A percentile compares a stretch with the other conserved stretches of the same genome.
phyloP scores from a whole-genome alignment of 306 rosid genomes.

The Lablab purpureus region DNA sequence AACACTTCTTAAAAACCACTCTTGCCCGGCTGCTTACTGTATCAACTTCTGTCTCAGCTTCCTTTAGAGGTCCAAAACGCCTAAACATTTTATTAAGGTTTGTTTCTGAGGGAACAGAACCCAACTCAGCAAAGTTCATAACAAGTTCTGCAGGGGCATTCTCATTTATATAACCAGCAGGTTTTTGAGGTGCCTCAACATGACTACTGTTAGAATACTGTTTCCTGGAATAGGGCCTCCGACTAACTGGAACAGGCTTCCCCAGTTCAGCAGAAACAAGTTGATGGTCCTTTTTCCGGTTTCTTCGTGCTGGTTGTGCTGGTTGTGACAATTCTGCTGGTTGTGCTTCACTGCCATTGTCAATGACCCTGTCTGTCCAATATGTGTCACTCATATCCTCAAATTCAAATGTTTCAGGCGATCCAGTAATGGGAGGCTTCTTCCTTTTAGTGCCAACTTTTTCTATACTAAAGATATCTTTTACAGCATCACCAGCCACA shows the following conservation, averaged over 20 bases:
- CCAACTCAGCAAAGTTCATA: conserved; percentile 89
- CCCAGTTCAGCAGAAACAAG: conserved; percentile 56
- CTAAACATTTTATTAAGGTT: conserved; percentile 83
- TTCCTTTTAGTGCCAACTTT: conserved; percentile 72
- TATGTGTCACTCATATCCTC: conserved; percentile 96
- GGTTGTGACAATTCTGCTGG: conserved; percentile 57
- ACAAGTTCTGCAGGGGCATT: conserved; percentile 87
- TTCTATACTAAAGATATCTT: conserved; percentile 49
- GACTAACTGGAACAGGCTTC: conserved; percentile 67
- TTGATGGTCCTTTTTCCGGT: conserved; percentile 64
- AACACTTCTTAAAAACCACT: conserved; percentile 81
- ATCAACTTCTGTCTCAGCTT: conserved; percentile 93
- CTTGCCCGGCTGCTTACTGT: conserved; percentile 88
- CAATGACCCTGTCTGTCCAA: conserved; percentile 94
- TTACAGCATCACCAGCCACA: conserved; percentile 52
- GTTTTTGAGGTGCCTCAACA: conserved; percentile 61
- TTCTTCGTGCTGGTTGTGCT: conserved; percentile 61
- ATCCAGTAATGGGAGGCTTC: conserved; percentile 49
- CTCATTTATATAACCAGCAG: conserved; percentile 72
- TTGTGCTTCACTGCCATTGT: conserved; percentile 85
- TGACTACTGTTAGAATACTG: conserved; percentile 54
- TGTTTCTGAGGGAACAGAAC: conserved; percentile 80
- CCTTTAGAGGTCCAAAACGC: conserved; percentile 93
- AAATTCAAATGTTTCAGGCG: conserved; percentile 86
- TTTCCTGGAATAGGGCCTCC: conserved; percentile 81